Evolutionary conservation across 129 eudicot genomes (phyloP), one percentile per base, ranked within the genome.

Genomic region (Arctium minus): DNA sequence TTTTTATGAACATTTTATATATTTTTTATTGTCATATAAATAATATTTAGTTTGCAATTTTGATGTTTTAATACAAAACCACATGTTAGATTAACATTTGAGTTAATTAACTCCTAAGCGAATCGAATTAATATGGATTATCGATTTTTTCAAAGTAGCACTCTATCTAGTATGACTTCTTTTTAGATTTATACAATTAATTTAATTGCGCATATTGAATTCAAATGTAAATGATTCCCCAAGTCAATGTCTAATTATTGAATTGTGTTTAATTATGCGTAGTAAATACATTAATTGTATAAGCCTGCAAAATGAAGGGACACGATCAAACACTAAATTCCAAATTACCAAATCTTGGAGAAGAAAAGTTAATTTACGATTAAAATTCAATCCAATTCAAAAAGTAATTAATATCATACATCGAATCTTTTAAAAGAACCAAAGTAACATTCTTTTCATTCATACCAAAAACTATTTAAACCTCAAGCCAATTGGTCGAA

Each of bases 401-500:
- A 67, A 22, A 31, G 32, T 33, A 15, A 8, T 73, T 50, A 77
- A 60, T 35, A 35, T 10, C 35, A 60, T 77, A 18, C 80, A 33
- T 11, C 2, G 72, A 77, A 77, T 36, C 72, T 78, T 78, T 53
- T 2, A 8, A 56, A 13, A 17, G 12, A 75, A 46, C 42, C 68
- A 67, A 31, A 72, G 22, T 80, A 80, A 31, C 78, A 72, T 10
- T 42, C 46, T 27, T 17, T 73, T 73, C 33, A 15, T 68, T 67
- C 75, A 40, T n/a, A 76, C n/a, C 81, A 82, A 65, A 67, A 33
- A 75, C 81, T 76, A 82, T 76, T 5, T 76, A 76, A 30, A 76
- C 44, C 44, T 70, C 72, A 76, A 48, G 27, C 36, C 29, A 62
- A 36, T 46, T 50, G 11, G 32, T 17, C 22, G 27, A n/a, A 56